phyloP scores from a whole-genome alignment of 768 basidiomycete species.

The Gloeostereum incarnatum region DNA sequence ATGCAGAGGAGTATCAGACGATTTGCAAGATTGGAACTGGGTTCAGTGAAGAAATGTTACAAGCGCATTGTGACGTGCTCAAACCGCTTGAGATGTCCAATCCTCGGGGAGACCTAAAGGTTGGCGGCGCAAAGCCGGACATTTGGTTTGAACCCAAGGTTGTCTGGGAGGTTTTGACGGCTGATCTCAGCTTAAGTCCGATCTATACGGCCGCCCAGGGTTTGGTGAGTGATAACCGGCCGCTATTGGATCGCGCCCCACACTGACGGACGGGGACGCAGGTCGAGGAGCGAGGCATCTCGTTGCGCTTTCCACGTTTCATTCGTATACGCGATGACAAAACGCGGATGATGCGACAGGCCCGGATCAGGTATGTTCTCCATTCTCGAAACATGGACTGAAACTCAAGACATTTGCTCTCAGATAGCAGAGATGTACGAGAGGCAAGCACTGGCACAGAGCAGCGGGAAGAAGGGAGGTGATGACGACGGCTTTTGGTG shows the following conservation, averaged over 20 bases:
- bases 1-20: conserved; percentile 91
- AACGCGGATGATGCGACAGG: conserved; percentile 86
- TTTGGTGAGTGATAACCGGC: conserved; percentile 41
- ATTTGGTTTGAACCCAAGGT: conserved; percentile 97
- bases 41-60: conserved; percentile 87
- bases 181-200: conserved; percentile 94
- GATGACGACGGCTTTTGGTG: conserved; percentile 80
- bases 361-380: conserved; percentile 63
- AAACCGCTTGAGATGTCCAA: conserved; percentile 68
- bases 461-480: conserved; percentile 55
- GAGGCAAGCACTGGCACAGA: conserved; percentile 75
- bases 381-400: neutral
- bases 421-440: conserved; percentile 94
- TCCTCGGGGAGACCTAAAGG: conserved; percentile 74
- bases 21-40: conserved; percentile 99
- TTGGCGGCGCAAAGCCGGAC: conserved; percentile 92
- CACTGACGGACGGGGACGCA: conserved; percentile 20
- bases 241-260: conserved; percentile 2
- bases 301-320: conserved; percentile 93
- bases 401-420: too few relatives aligned
- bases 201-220: conserved; percentile 94
- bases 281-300: conserved; percentile 89
- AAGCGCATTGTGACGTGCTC: conserved; percentile 71
- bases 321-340: conserved; percentile 92
- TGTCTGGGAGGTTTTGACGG: conserved; percentile 97